Percentiles rank a stretch among this genome's conserved stretches.
Evolutionary conservation across 1,284 basidiomycete species (phyloP).

Genomic region (Takashimella koratensis): DNA sequence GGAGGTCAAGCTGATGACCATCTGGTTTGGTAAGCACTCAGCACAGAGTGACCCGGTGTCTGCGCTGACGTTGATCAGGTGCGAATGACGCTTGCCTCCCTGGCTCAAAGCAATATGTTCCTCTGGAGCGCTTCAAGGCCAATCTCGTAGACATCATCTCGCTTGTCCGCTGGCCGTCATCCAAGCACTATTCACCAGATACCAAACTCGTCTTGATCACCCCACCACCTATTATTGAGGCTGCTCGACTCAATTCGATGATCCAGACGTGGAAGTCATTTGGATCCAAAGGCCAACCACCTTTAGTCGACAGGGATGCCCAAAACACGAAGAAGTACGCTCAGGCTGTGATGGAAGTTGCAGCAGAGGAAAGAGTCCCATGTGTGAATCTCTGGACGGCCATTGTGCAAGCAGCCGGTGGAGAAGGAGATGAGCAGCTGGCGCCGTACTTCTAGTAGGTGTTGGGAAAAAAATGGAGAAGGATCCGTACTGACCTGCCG

Average conservation of each 20-base stretch:
- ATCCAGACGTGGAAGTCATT: slow-evolving; percentile 46
- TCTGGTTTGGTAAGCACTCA: slow-evolving; percentile 76
- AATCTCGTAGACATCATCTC: slow-evolving; percentile 65
- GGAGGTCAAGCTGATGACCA: slow-evolving; percentile 62
- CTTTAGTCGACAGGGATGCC: slow-evolving; percentile 58
- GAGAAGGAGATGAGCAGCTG: slow-evolving; percentile 53
- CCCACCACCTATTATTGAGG: slow-evolving; percentile 73
- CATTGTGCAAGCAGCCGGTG: slow-evolving; percentile 64
- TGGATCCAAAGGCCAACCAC: slow-evolving; percentile 28
- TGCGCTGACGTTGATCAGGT: too few relatives aligned
- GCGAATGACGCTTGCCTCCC: slow-evolving; percentile 73
- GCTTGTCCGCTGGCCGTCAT: slow-evolving; percentile 60
- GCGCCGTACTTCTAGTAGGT: slow-evolving; percentile 41
- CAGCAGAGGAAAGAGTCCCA: slow-evolving; percentile 55
- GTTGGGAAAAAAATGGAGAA: background rate
- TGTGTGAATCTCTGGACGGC: slow-evolving; percentile 67
- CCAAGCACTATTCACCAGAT: slow-evolving; percentile 64
- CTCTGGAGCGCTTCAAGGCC: slow-evolving; percentile 61
- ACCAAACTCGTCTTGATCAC: slow-evolving; percentile 76
- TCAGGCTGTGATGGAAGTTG: slow-evolving; percentile 63
- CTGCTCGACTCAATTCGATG: slow-evolving; percentile 36
- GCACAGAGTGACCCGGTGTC: too few relatives aligned
- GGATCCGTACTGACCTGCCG: slow-evolving; percentile 30
- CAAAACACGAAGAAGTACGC: slow-evolving; percentile 65
- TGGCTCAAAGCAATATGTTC: slow-evolving; percentile 54